Evolutionary conservation across 805 yeast species (phyloP).

Genomic region (Candida maltosa): DNA sequence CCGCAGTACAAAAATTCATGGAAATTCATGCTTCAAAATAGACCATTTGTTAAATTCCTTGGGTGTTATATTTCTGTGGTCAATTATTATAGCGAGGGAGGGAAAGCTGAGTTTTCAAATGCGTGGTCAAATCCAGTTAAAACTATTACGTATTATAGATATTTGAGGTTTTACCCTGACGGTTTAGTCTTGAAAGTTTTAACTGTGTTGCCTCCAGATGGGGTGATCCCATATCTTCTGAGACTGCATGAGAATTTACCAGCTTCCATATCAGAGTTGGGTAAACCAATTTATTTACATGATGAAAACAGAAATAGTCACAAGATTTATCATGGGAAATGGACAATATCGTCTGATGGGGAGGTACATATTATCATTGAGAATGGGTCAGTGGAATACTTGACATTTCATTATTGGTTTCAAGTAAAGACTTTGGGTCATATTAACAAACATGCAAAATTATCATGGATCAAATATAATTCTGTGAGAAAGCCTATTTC

Average conservation of each 20-base stretch:
- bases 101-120: slow-evolving; percentile 59
- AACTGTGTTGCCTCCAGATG: slow-evolving; percentile 67
- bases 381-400: slow-evolving; percentile 58
- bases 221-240: slow-evolving; percentile 59
- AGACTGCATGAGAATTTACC: slow-evolving; percentile 8
- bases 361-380: slow-evolving; percentile 45
- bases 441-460: slow-evolving; percentile 57
- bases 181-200: slow-evolving; percentile 72
- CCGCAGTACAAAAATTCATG: slow-evolving; percentile 33
- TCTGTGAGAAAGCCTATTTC: slow-evolving; percentile 45
- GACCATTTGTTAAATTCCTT: slow-evolving; percentile 76
- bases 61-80: slow-evolving; percentile 87
- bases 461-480: slow-evolving; percentile 68
- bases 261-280: slow-evolving; percentile 2
- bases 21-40: slow-evolving; percentile 50
- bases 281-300: slow-evolving; percentile 4
- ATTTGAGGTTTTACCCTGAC: slow-evolving; percentile 73
- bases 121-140: slow-evolving; percentile 75
- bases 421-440: slow-evolving; percentile 59
- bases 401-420: slow-evolving; percentile 61
- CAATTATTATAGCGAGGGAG: slow-evolving; percentile 82
- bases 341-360: slow-evolving; percentile 57
- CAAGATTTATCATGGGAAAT: slow-evolving; percentile 46
- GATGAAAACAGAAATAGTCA: slow-evolving; percentile 25
- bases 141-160: slow-evolving; percentile 85